Evolutionary conservation across 352 stramenopile species (phyloP).

Genomic region (Globisporangium nodosum): DNA sequence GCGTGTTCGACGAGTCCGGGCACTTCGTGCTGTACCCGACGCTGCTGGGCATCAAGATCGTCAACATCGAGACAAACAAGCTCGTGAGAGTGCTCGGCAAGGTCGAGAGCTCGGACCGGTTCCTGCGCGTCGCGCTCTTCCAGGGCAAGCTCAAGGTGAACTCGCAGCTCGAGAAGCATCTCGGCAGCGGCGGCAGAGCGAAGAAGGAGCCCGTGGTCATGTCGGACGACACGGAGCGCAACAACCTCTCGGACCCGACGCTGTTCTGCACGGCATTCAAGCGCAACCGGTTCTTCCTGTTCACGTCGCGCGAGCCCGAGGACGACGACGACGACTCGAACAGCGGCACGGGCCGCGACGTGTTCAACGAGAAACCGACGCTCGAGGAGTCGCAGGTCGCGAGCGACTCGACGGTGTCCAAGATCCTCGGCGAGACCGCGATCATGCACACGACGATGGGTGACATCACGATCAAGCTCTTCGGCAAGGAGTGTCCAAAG

Average conservation of each 20-base stretch:
- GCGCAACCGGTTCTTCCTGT: conserved; percentile 95
- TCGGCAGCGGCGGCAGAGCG: conserved; percentile 48
- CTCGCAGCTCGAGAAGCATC: conserved; percentile 91
- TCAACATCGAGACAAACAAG: conserved; percentile 94
- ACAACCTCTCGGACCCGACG: conserved; percentile 69
- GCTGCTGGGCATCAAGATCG: conserved; percentile 95
- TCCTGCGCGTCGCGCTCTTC: conserved; percentile 92
- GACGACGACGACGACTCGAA: conserved; percentile 52
- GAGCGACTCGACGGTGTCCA: conserved; percentile 59
- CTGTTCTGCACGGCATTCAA: conserved; percentile 88
- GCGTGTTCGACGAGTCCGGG: conserved; percentile 95
- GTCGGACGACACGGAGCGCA: conserved; percentile 44
- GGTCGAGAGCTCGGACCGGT: conserved; percentile 94
- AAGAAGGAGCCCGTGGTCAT: conserved; percentile 53
- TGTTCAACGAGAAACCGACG: conserved; percentile 98
- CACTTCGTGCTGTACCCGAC: conserved; percentile 95
- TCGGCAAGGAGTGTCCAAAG: conserved; percentile 90
- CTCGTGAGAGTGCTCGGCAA: conserved; percentile 91
- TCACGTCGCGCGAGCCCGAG: conserved; percentile 92
- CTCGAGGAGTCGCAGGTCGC: conserved; percentile 90
- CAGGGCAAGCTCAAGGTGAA: conserved; percentile 94
- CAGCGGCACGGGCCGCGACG: conserved; percentile 73
- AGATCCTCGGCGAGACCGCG: conserved; percentile 66
- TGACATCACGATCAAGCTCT: conserved; percentile 97
- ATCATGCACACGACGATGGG: conserved; percentile 98